Evolutionary conservation across 2,329 filamentous ascomycete genomes (phyloP).

Genomic region (Aspergillus proliferans): DNA sequence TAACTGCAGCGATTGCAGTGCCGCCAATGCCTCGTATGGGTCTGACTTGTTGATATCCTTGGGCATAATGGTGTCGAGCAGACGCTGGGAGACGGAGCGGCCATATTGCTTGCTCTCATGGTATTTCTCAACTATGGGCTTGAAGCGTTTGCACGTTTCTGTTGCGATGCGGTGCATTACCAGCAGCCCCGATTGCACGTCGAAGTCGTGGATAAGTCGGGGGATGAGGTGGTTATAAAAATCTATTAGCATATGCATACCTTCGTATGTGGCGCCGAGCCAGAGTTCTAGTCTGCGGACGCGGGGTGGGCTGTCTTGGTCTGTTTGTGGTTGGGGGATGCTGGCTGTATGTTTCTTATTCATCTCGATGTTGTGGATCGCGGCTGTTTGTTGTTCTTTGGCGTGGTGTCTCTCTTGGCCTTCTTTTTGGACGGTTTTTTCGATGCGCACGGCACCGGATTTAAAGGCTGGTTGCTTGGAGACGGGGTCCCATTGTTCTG

Average conservation of each 20-base stretch:
- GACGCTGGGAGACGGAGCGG: conserved; percentile 9
- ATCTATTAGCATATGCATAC: conserved; percentile 2
- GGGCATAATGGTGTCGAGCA: conserved; percentile 25
- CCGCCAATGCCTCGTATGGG: conserved; percentile 20
- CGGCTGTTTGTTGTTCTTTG: conserved; percentile 19
- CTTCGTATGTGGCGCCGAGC: conserved; percentile 29
- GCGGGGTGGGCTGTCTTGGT: conserved; percentile 2
- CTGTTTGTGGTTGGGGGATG: neutral
- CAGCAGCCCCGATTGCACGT: conserved; percentile 25
- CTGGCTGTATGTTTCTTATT: neutral
- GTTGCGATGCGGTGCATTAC: conserved; percentile 21
- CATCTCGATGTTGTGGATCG: conserved; percentile 10
- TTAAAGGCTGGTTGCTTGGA: conserved; percentile 37
- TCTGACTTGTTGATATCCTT: neutral
- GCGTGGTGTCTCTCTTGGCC: conserved; percentile 7
- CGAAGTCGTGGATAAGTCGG: conserved; percentile 15
- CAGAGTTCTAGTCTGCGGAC: conserved; percentile 26
- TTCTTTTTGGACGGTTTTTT: conserved; percentile 20
- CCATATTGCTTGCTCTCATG: conserved; percentile 20
- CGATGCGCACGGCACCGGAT: conserved; percentile 28
- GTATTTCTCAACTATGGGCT: conserved; percentile 20
- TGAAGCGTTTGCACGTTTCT: conserved; percentile 13
- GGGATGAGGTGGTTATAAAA: conserved; percentile 6
- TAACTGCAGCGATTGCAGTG: conserved; percentile 26
- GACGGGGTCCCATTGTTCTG: conserved; percentile 29